Evolutionary conservation across 352 stramenopile species (phyloP), one percentile per base, ranked within the genome.

Genomic region (Globisporangium polare): DNA sequence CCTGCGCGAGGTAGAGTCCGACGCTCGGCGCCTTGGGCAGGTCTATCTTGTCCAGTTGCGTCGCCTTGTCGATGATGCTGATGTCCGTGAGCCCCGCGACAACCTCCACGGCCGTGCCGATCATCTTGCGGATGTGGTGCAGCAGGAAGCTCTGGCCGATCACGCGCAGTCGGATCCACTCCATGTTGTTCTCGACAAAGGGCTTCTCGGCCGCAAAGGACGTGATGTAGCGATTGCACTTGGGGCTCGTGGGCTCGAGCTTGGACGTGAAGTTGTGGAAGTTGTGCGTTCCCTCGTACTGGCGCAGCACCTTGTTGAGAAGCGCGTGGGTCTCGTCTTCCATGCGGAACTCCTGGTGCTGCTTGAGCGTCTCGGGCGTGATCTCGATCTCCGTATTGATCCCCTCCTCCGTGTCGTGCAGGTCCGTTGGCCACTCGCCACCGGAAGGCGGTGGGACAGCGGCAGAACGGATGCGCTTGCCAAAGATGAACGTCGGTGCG

Each of bases 71-170:
- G 52, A 95, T 90, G 0, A 84, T 85, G 13, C 62, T 64, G 8
- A 70, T 53, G 17, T 72, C 60, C 15, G 82, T 78, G 9, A 88
- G 69, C 13, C 81, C 83, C 7, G 83, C 78, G 26, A 94, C 74
- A 35, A 95, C 70, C 53, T 95, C 87, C 22, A 89, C 79, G 1
- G 83, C 81, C 52, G 71, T 86, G 47, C 85, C 87, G 41, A 99
- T 93, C 97, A 99, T 99, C 76, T 99, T 99, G 47, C 97, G 94
- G 65, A 99, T 99, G 72, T 99, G 96, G 69, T 99, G 93, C 41
- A 99, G 72, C 41, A 99, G 69, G 72, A 99, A 99, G 46, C 94
- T 98, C 71, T 99, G 96, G 17, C 97, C 97, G 7, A 97, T 68
- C 1, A 99, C 94, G 64, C 92, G 88, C 53, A 98, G 77, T 2